Conservation (phyloP, 306 rosid genomes). For the Lotus japonicus region DNA sequence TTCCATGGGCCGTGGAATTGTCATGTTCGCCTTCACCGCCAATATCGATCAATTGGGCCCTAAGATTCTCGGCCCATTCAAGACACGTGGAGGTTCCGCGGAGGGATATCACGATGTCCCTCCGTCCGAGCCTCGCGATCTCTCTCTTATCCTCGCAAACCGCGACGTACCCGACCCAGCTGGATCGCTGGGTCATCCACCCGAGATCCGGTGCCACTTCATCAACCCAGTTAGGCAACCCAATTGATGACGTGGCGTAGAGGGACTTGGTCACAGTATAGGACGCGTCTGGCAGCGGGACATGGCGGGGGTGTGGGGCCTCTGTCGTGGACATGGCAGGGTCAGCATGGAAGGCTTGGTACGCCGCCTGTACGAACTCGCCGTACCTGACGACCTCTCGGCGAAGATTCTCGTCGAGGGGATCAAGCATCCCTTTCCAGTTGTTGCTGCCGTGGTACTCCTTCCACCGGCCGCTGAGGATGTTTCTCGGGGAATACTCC, state of each 20-base stretch:
- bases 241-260: constrained; percentile 82
- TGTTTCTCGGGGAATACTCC: constrained; percentile 76
- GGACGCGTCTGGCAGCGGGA: constrained; percentile 46
- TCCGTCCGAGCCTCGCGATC: constrained; percentile 72
- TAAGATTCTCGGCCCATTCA: constrained; percentile 82
- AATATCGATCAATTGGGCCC: constrained; percentile 55
- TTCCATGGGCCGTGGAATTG: not conserved
- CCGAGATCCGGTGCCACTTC: constrained; percentile 80
- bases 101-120: constrained; percentile 79
- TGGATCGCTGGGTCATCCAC: constrained; percentile 96
- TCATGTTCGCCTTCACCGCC: not conserved
- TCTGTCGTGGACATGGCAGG: constrained; percentile 63
- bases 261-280: constrained; percentile 71
- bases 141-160: constrained; percentile 76
- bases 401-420: constrained; percentile 87
- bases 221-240: constrained; percentile 77
- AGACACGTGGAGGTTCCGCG: constrained; percentile 95
- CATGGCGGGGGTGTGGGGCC: constrained; percentile 40
- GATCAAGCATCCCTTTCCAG: constrained; percentile 84
- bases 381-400: constrained; percentile 87
- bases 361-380: constrained; percentile 83
- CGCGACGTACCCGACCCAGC: constrained; percentile 93
- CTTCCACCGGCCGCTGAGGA: constrained; percentile 52
- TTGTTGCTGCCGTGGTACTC: constrained; percentile 75
- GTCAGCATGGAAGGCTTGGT: constrained; percentile 60